These are phyloP conservation scores for Leptodermis oblonga DNA, from an alignment of 257 asterid species.

Conservation along the genomic window DNA sequence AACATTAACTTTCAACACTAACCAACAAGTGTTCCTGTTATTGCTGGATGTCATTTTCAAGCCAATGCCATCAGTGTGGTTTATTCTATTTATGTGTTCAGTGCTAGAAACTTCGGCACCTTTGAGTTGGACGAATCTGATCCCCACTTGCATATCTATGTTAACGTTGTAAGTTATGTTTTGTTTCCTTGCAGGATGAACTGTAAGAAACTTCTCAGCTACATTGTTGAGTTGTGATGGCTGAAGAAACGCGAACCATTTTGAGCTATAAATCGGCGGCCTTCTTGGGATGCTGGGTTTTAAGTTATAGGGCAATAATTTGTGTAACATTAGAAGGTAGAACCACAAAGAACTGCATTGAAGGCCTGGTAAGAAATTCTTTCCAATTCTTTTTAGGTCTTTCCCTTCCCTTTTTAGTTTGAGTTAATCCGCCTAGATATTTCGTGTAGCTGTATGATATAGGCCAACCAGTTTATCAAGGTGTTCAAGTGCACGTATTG, in stretches of 20 bases:
- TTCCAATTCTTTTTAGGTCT: too few species aligned
- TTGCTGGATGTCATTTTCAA: neutral
- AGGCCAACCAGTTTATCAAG: neutral
- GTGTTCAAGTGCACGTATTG: too few species aligned
- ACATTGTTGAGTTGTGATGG: neutral
- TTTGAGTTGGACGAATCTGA: neutral
- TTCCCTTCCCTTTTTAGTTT: too few species aligned
- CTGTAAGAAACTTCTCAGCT: neutral
- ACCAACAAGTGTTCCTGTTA: neutral
- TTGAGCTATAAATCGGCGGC: neutral
- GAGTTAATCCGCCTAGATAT: too few species aligned
- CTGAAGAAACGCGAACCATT: neutral
- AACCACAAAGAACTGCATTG: neutral
- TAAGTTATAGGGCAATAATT: neutral
- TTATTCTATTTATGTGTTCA: neutral
- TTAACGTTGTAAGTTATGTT: neutral
- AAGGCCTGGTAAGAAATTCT: neutral
- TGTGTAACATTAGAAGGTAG: neutral
- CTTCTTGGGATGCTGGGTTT: neutral
- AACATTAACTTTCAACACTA: too few species aligned
- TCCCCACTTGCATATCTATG: neutral
- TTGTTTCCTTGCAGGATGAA: constrained; percentile 11
- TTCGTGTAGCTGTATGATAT: neutral
- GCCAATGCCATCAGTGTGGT: neutral
- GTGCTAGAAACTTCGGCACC: neutral